phyloP scores from a whole-genome alignment of 2,329 filamentous ascomycete species.

The Trichocomaceae sp. region DNA sequence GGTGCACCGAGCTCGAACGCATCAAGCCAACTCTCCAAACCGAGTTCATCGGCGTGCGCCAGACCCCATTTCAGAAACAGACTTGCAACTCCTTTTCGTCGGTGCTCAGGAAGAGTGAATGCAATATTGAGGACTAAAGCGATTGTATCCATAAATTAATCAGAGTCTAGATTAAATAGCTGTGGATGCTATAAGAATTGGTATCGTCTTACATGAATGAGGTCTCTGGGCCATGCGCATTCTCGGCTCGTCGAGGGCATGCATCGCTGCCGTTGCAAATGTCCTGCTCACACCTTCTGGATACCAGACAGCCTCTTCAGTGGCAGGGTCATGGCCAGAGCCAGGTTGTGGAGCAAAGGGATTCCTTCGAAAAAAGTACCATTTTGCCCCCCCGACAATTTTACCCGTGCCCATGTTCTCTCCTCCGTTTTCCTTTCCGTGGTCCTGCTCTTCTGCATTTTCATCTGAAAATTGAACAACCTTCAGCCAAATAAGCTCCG shows the following conservation, averaged over 20 bases:
- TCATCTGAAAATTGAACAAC: slow-evolving; percentile 1
- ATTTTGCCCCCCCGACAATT: slow-evolving; percentile 8
- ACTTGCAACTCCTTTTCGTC: neutral
- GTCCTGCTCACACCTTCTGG: slow-evolving; percentile 2
- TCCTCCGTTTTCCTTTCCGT: neutral
- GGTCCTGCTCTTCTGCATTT: neutral
- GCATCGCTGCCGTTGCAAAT: slow-evolving; percentile 14
- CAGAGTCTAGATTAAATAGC: neutral
- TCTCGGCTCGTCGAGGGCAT: slow-evolving; percentile 14
- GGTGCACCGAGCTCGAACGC: neutral
- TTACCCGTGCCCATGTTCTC: neutral
- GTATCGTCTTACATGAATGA: slow-evolving; percentile 5
- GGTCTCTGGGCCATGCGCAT: slow-evolving; percentile 4
- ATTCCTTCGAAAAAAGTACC: slow-evolving; percentile 9
- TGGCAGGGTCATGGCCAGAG: slow-evolving; percentile 3
- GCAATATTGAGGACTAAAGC: slow-evolving; percentile 7
- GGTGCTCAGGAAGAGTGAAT: slow-evolving; percentile 3
- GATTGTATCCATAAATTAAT: neutral
- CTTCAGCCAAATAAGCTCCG: slow-evolving; percentile 10
- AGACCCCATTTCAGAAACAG: slow-evolving; percentile 6
- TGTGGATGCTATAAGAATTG: neutral
- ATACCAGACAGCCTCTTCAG: slow-evolving; percentile 10
- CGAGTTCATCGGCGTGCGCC: neutral
- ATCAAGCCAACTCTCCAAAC: slow-evolving; percentile 5
- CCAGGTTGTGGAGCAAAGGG: slow-evolving; percentile 4